Evolutionary conservation across 129 eudicot genomes (phyloP), one percentile per base, ranked within the genome.

Genomic region (Centrapalus pauciflorus): DNA sequence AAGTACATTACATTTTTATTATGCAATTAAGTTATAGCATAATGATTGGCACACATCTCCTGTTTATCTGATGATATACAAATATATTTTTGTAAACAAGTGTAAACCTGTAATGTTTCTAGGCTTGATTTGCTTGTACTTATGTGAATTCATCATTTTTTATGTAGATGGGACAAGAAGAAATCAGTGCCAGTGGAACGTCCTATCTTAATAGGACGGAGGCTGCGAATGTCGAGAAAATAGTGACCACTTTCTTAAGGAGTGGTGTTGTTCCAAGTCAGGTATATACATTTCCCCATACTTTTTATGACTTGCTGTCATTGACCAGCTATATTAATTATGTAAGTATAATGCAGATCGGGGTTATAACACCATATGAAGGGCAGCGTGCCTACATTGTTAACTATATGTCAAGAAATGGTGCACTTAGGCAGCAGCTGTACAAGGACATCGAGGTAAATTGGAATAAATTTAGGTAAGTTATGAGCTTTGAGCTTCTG

Each of bases 131-230:
- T n/a, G n/a, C n/a, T n/a, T n/a, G n/a, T n/a, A n/a, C 12, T 7
- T 34, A 11, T 21, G 51, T 35, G 32, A 11, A 35, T 8, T 14
- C 41, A 57, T 61, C 17, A 21, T 41, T 21, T 40, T 51, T 52
- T 23, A 20, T 61, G n/a, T 66, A 88, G 96, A 88, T 88, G 92
- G 96, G 96, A 45, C 96, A 88, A 85, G 96, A 88, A 72, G 96
- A 88, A 78, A 88, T 88, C 25, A 88, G 96, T 64, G 86, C 92
- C 54, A 85, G 96, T 54, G 96, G 96, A 29, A 88, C 92, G 21
- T 88, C 96, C 17, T 88, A 84, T 73, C 76, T 88, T 14, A 88
- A 88, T 55, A 79, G 96, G 64, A 88, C 96, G 4, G 92, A 88
- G 68, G 96, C 96, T 60, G 86, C 92, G 43, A 85, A 88, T 78